Conservation (phyloP, 495 filamentous ascomycete species). For the Podospora conica region DNA sequence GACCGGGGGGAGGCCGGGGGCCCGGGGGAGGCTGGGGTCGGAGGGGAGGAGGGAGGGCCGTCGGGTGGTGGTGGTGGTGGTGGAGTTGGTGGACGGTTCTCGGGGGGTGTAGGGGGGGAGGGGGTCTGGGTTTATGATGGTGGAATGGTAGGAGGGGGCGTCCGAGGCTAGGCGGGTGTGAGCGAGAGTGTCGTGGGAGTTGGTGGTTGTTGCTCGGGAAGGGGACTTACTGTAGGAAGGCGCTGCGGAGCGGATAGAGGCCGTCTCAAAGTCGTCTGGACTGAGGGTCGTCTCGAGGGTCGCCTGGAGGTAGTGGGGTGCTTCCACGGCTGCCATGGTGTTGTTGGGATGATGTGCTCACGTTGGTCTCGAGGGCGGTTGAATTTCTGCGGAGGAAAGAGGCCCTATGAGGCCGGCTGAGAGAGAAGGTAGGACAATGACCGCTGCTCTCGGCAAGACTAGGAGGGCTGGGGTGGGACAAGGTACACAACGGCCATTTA, state of each 20-base stretch:
- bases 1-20: conserved; percentile 34
- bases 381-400: neutral
- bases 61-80: neutral
- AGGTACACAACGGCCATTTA: neutral
- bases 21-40: neutral
- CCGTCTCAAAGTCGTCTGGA: conserved; percentile 46
- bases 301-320: conserved; percentile 22
- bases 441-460: neutral
- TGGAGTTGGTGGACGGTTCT: conserved; percentile 1
- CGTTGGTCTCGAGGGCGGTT: neutral
- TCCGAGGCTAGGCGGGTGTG: conserved; percentile 35
- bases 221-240: conserved; percentile 45
- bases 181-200: neutral
- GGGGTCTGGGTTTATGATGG: conserved; percentile 30
- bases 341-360: neutral
- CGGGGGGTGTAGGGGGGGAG: conserved; percentile 39
- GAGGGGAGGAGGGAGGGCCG: conserved; percentile 4
- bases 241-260: conserved; percentile 46
- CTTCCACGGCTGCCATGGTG: conserved; percentile 22
- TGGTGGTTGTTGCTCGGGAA: neutral
- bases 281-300: conserved; percentile 29
- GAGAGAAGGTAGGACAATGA: neutral
- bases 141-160: conserved; percentile 44
- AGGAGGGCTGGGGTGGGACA: neutral
- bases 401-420: neutral